phyloP scores from a whole-genome alignment of 176 grass and related monocot species.

The Oryza coarctata region DNA sequence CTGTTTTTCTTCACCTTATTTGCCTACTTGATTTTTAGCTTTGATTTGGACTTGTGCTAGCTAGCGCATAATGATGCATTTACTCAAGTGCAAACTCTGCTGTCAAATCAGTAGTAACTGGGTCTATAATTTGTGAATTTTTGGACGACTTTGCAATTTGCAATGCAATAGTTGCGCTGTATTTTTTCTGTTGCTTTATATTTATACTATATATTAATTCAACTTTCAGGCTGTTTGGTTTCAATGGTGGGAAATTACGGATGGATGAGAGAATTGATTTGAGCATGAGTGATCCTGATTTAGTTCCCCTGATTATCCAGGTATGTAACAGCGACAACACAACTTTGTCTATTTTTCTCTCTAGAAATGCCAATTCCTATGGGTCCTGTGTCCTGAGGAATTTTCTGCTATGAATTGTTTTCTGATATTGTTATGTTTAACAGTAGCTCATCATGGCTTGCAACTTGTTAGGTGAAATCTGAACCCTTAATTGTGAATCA shows the following conservation, averaged over 20 bases:
- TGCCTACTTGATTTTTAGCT: constrained; percentile 1
- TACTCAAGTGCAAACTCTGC: neutral
- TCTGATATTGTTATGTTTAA: neutral
- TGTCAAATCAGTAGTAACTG: neutral
- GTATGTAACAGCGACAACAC: constrained; percentile 32
- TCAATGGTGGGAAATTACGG: constrained; percentile 80
- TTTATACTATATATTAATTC: constrained; percentile 28
- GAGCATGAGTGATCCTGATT: constrained; percentile 98
- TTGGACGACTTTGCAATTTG: neutral
- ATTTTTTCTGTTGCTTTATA: constrained; percentile 17
- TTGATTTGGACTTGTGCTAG: neutral
- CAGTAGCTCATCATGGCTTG: neutral
- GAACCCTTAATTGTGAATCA: neutral
- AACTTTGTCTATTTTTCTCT: constrained; percentile 3
- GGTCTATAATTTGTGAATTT: neutral
- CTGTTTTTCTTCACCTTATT: neutral
- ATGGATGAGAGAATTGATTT: constrained; percentile 99
- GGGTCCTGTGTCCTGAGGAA: neutral
- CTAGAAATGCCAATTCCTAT: neutral
- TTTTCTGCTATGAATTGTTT: neutral
- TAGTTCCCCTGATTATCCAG: constrained; percentile 97
- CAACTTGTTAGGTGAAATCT: constrained; percentile 2
- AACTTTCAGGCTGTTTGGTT: constrained; percentile 83
- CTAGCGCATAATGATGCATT: neutral
- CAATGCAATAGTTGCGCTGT: neutral